Evolutionary conservation across 2,329 filamentous ascomycete species (phyloP), one percentile per base, ranked within the genome.

Genomic region (Aspergillus sp.): DNA sequence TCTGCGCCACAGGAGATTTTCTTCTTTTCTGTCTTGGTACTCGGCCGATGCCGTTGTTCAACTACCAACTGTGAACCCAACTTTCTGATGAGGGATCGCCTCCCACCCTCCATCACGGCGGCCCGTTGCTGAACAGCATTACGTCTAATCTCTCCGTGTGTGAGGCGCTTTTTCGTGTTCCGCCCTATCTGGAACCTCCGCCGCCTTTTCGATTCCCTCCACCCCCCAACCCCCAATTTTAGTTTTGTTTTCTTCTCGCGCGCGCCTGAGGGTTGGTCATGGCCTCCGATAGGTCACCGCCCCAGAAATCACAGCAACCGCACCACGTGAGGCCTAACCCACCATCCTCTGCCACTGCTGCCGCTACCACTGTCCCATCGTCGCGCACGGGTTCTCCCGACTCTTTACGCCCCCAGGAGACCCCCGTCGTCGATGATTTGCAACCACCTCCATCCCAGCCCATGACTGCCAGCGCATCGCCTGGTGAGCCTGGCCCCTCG

Each of bases 391-490:
- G 56, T 41, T 61, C 56, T 47, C 53, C 53, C 51, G 60, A 58
- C 51, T 57, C 58, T 50, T 49, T 56, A 47, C 56, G 56, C 47
- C 55, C 51, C 47, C 59, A 57, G 56, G 52, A 50, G 49, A 48
- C 53, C 38, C 43, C 62, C 19, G 55, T 65, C 49, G 62, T 68
- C 58, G 69, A 72, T 66, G 70, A 71, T 50, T 63, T 61, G 53
- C 65, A 68, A 42, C 71, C 72, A 16, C 16, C 35, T 5, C 71
- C 72, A 16, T 38, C 35, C 14, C 67, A 70, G 61, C 71, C 72
- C 50, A 76, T 76, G 74, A 75, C 74, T 52, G 65, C 71, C 49
- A 72, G 70, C 54, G 72, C 71, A 35, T 74, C 75, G 16, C 66
- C 70, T 43, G 71, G 74, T 50, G 70, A 74, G 58, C 63, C 65